Percentiles rank a stretch among this genome's conserved stretches.
Conservation (phyloP, 2,329 filamentous ascomycete genomes). For the Gyromitra esculenta region DNA sequence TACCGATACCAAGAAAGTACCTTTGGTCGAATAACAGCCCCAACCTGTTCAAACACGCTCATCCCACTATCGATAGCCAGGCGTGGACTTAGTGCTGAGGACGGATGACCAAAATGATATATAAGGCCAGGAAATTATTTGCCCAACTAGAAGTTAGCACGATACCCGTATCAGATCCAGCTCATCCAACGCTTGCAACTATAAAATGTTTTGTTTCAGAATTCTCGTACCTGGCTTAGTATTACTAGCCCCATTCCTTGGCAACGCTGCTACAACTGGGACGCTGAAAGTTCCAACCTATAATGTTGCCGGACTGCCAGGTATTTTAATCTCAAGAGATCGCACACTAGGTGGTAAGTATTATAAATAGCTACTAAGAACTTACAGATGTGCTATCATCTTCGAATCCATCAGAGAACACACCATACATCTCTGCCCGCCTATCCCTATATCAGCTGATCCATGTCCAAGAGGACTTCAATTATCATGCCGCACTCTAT, state of each 20-base stretch:
- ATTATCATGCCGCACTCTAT: slow-evolving; percentile 73
- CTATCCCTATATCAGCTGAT: slow-evolving; percentile 68
- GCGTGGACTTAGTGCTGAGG: background rate
- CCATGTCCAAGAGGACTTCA: slow-evolving; percentile 75
- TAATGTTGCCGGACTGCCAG: slow-evolving; percentile 71
- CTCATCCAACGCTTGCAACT: background rate
- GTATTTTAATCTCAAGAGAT: slow-evolving; percentile 5
- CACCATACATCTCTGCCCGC: slow-evolving; percentile 44
- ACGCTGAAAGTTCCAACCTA: slow-evolving; percentile 67
- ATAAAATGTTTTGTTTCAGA: slow-evolving; percentile 8
- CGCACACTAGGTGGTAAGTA: background rate
- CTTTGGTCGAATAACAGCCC: background rate
- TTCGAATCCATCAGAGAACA: slow-evolving; percentile 42
- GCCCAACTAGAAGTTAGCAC: background rate
- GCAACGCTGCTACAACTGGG: slow-evolving; percentile 55
- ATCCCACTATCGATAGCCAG: background rate
- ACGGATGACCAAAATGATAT: background rate
- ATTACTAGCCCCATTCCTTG: background rate
- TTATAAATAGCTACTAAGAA: background rate
- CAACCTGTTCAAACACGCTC: background rate
- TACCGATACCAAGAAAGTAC: background rate
- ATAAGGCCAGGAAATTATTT: background rate
- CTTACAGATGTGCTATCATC: slow-evolving; percentile 34
- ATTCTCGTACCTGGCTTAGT: background rate
- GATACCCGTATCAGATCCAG: background rate